Base-by-base conservation (phyloP, 2,329 filamentous ascomycete genomes). In the Byssoonygena ceratinophila region DNA sequence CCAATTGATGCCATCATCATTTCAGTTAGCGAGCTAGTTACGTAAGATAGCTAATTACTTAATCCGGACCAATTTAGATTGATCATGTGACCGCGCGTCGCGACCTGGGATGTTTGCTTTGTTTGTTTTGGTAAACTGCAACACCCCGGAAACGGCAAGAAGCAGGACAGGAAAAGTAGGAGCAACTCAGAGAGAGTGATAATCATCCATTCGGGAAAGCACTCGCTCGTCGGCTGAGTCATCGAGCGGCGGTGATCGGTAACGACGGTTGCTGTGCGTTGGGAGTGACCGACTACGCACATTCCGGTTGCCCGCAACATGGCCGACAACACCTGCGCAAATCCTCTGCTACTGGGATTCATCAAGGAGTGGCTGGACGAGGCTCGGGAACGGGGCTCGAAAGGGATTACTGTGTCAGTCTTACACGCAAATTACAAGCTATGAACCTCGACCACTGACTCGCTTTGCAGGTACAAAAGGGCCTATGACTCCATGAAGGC, bases 401-500 rank as follows among this genome's bases (percentile, higher is more conserved):
- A 87, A 64, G 84, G 83, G 20, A 69, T 81, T 22, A 79, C 76
- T 45, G 70, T 73, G 71, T 76, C 52, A 36, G 49, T 37, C 3
- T 22, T 20, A n/a, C 4, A 29, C 29, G 37, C 5, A 16, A 3
- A 5, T 66, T 62, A 49, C 52, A 18, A 5, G 11, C 22, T 25
- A 41, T 14, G 22, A 37, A 18, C 1, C 18, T 34, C 12, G 14
- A 2, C 3, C 1, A 45, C 41, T 52, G 20, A 47, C 31, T 22
- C 3, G 25, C 12, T 25, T 25, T 43, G 2, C n/a, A 82, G 79
- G 0, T 91, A 89, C 66, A 84, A 80, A 58, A 81, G 83, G 59
- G 87, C 87, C 0, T 87, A 87, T 62, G 77, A 87, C 54, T 85
- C 86, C 1, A 78, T 92, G 66, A 86, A 83, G 67, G 79, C 79